Evolutionary conservation across 306 rosid species (phyloP).

Genomic region (Rosa persica): DNA sequence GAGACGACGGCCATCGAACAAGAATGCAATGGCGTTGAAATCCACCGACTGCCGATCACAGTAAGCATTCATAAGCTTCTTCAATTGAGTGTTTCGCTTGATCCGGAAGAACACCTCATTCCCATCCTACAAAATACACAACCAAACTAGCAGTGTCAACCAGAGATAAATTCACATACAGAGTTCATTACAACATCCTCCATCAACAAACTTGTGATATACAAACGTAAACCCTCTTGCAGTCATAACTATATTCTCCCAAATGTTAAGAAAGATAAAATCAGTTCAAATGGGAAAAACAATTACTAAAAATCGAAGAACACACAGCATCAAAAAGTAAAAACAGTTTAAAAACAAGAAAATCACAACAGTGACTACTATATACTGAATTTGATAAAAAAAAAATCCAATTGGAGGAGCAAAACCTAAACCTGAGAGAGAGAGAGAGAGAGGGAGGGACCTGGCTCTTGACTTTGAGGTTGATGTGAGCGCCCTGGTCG

Average conservation of each 20-base stretch:
- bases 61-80: constrained; percentile 76
- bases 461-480: constrained; percentile 58
- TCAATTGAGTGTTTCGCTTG: constrained; percentile 70
- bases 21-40: constrained; percentile 65
- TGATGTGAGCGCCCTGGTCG: constrained; percentile 47
- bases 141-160: background rate
- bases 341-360: background rate
- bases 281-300: no score
- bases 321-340: background rate
- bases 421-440: background rate
- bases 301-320: background rate
- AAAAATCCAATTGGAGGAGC: background rate
- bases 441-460: constrained; percentile 10
- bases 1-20: constrained; percentile 76
- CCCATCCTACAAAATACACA: constrained; percentile 53
- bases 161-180: background rate
- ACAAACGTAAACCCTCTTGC: background rate
- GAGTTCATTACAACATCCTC: background rate
- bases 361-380: background rate
- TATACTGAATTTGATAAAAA: background rate
- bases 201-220: background rate
- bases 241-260: background rate
- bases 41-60: constrained; percentile 78
- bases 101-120: constrained; percentile 83
- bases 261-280: background rate